A percentile compares a stretch with the other conserved stretches of the same genome.
These are phyloP conservation scores for Kwoniella mangroviensis DNA, from an alignment of 768 basidiomycete species.

Conservation along the genomic window DNA sequence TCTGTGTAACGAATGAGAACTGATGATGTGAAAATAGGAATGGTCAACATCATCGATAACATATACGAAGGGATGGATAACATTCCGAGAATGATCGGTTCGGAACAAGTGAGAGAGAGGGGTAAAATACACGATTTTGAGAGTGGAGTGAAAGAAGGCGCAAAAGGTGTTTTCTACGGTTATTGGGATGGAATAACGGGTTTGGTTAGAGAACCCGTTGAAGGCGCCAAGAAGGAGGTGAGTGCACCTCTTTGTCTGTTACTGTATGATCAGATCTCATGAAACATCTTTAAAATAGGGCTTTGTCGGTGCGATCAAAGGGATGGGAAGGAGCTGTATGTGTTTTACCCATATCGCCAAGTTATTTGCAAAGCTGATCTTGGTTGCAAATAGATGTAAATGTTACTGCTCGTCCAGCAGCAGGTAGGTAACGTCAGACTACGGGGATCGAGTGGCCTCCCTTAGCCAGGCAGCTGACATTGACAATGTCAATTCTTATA, in stretches of 20 bases:
- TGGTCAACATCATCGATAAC: conserved; percentile 58
- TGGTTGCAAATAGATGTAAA: conserved; percentile 49
- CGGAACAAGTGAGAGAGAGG: conserved; percentile 57
- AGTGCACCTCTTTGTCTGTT: conserved; percentile 2
- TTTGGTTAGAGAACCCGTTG: conserved; percentile 58
- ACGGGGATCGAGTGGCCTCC: too few relatives aligned
- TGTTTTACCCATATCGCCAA: conserved; percentile 20
- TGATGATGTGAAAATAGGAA: conserved; percentile 50
- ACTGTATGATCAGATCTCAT: conserved; percentile 19
- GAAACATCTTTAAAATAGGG: conserved; percentile 43
- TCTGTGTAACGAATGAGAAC: background rate
- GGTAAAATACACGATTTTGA: conserved; percentile 61
- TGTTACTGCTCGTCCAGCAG: conserved; percentile 56
- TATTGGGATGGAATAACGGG: conserved; percentile 61
- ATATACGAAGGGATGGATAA: conserved; percentile 28
- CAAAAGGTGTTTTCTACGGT: conserved; percentile 60
- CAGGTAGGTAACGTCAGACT: conserved; percentile 56
- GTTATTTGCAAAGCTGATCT: background rate
- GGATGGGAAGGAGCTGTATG: conserved; percentile 56
- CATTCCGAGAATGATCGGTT: conserved; percentile 61
- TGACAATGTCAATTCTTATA: background rate
- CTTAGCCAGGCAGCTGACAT: background rate
- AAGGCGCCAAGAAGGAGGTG: conserved; percentile 60
- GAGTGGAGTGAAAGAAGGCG: conserved; percentile 63
- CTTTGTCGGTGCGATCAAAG: conserved; percentile 58